Evolutionary conservation across 768 basidiomycete genomes (phyloP), one percentile per base, ranked within the genome.

Genomic region (Pholiota molesta): DNA sequence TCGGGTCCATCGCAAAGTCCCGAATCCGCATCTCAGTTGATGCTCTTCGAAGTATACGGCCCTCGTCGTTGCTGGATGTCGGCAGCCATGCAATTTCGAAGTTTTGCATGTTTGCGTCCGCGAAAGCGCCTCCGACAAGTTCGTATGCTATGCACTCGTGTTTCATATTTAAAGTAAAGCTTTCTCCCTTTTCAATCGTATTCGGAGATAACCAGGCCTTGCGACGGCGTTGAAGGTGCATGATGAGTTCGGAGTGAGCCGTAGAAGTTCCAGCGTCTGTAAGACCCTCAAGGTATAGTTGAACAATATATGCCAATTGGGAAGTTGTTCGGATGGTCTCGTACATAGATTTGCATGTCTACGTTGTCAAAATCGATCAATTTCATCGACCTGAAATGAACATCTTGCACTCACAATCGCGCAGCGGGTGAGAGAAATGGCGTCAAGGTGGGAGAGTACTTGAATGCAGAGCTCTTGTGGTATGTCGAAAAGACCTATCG

Each of bases 1-100:
- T 56, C n/a, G 55, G 55, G n/a, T 56, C 55, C 39, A 56, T 56
- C 37, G 55, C 40, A 9, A 56, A 56, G 21, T 44, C 40, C 21
- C 23, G 21, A 23, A 56, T 37, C 42, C 6, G 1, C 16, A 44
- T 44, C 13, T 5, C 42, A 16, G 42, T 5, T 9, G 19, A 21
- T 5, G n/a, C 8, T 9, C 7, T 21, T 17, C n/a, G n/a, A 9
- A 44, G 16, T n/a, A 3, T 44, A 16, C 17, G 42, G 3, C 16
- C 42, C 9, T 44, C n/a, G 19, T 8, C n/a, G n/a, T 42, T 44
- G n/a, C n/a, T 19, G n/a, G 9, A 21, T n/a, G 17, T 44, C 3
- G 42, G 19, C 5, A 44, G 42, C 42, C 42, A 44, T 21, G 3
- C 42, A 19, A 44, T 21, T 7, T 44, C 42, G 17, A 44, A 37